A percentile compares a stretch with the other conserved stretches of the same genome.
These are phyloP conservation scores for Craspedostauros australis DNA, from an alignment of 108 stramenopile species.

Conservation along the genomic window DNA sequence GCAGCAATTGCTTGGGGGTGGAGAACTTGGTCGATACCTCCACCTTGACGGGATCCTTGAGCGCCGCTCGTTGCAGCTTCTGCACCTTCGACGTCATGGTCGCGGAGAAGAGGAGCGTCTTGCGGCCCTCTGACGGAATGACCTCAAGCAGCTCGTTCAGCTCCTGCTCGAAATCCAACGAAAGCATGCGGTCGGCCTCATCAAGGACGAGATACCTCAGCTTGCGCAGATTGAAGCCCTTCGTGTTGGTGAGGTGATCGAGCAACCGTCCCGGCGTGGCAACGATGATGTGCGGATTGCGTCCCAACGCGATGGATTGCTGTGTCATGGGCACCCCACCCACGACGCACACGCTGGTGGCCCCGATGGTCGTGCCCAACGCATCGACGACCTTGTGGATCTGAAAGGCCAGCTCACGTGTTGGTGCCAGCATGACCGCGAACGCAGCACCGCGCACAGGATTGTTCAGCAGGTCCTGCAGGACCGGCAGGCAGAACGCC, in stretches of 20 bases:
- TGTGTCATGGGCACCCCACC: constrained; percentile 94
- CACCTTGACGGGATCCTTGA: constrained; percentile 87
- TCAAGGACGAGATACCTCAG: constrained; percentile 93
- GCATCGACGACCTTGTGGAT: constrained; percentile 95
- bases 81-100: constrained; percentile 98
- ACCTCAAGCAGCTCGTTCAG: constrained; percentile 89
- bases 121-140: constrained; percentile 80
- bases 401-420: constrained; percentile 99
- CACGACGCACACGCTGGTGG: constrained; percentile 90
- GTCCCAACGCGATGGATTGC: constrained; percentile 94
- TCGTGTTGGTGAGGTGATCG: constrained; percentile 98
- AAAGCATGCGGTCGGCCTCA: constrained; percentile 99
- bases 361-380: constrained; percentile 85
- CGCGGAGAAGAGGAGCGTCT: constrained; percentile 95
- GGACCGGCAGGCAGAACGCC: constrained; percentile 89
- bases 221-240: constrained; percentile 91
- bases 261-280: constrained; percentile 97
- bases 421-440: constrained; percentile 94
- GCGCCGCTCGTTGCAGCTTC: constrained; percentile 93
- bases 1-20: constrained; percentile 91
- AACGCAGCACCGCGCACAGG: constrained; percentile 64
- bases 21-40: constrained; percentile 93
- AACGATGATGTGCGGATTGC: constrained; percentile 94
- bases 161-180: constrained; percentile 87
- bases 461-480: constrained; percentile 85